These are phyloP conservation scores for Nannochloris sp. DNA, from an alignment of 139 green algal species.

Conservation along the genomic window DNA sequence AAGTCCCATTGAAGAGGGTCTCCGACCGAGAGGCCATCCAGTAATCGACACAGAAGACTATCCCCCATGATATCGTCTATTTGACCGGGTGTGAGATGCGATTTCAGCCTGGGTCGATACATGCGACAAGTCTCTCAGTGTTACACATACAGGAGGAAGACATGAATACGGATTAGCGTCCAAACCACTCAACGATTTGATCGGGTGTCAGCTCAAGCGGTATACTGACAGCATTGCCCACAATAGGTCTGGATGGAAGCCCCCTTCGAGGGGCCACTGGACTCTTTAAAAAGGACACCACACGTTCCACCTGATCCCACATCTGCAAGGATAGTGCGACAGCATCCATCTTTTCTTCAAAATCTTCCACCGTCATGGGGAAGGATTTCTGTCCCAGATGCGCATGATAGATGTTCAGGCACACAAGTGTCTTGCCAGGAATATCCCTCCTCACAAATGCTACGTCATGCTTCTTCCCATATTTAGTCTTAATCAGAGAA, in stretches of 20 bases:
- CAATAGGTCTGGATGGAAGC: conserved; percentile 31
- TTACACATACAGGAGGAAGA: background rate
- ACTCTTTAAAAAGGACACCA: conserved; percentile 21
- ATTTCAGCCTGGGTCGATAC: too few relatives aligned
- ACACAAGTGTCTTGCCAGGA: conserved; percentile 21
- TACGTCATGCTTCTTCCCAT: conserved; percentile 27
- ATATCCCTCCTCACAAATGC: conserved; percentile 29
- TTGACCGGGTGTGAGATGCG: too few relatives aligned
- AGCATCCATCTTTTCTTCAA: conserved; percentile 34
- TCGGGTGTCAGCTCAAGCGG: conserved; percentile 26
- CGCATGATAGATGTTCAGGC: conserved; percentile 17
- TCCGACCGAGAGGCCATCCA: too few relatives aligned
- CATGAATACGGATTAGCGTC: background rate
- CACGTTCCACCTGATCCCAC: conserved; percentile 17
- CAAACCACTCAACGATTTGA: conserved; percentile 22
- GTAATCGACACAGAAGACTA: too few relatives aligned
- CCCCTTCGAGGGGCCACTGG: conserved; percentile 17
- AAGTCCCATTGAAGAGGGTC: too few relatives aligned
- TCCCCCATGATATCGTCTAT: too few relatives aligned
- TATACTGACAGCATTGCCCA: conserved; percentile 30
- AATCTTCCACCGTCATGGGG: conserved; percentile 33
- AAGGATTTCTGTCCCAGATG: conserved; percentile 37
- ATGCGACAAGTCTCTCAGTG: background rate
- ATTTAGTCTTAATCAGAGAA: conserved; percentile 18
- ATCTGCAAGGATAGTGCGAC: conserved; percentile 28